Evolutionary conservation across 2,329 filamentous ascomycete species (phyloP), one percentile per base, ranked within the genome.

Genomic region (Paecilomyces formosus): DNA sequence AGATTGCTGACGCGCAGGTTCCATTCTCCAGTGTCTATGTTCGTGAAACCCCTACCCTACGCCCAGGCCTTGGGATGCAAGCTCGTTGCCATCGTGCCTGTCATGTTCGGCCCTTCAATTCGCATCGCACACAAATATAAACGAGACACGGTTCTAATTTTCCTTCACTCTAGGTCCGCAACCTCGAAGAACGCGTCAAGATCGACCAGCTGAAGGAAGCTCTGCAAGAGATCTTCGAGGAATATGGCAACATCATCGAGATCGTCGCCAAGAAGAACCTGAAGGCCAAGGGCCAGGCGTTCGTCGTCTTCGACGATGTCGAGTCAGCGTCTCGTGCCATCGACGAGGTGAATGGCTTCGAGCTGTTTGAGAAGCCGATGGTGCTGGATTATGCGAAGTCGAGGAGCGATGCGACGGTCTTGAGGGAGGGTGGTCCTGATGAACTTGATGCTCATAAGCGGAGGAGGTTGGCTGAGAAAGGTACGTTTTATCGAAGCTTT

Each of bases 251-350:
- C 58, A 85, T 96, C 61, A 77, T 96, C 66, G 92, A 96, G 62
- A 85, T 96, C 55, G 84, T 96, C 60, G 90, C 90, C 52, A 96
- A 96, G 79, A 90, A 85, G 63, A 97, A 95, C 73, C 76, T 97
- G 30, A 92, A 90, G 72, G 90, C 91, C 51, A 97, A 95, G 73
- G 94, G 94, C 12, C 94, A 99, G 76, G 94, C 94, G 0, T 99
- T 99, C 71, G 78, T 99, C 55, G 92, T 97, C 53, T 97, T 92
- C 72, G 91, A 95, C 66, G 83, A 81, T 61, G 79, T 88, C n/a
- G 88, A 92, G 57, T 85, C 87, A n/a, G 92, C 92, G 3, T 79
- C 83, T 56, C 83, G 85, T 62, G 93, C 94, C 18, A 88, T 97
- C 62, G 90, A 96, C 55, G 90, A 96, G 66, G 82, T 95, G 62